Evolutionary conservation across 2,329 filamentous ascomycete species (phyloP).

Genomic region (Ceratocystis harringtonii): DNA sequence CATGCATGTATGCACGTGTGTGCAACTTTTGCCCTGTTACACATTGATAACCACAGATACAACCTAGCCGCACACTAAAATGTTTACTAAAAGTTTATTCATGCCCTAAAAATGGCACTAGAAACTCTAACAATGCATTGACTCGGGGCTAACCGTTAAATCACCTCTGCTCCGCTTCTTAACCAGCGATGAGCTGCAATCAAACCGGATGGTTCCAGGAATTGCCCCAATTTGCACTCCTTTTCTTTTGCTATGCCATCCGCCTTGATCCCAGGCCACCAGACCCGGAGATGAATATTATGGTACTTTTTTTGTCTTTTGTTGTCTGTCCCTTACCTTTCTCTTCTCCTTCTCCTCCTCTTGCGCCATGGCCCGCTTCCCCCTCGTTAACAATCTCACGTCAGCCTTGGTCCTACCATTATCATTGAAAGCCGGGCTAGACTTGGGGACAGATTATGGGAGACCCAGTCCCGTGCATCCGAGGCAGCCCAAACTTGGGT

Average conservation of each 20-base stretch:
- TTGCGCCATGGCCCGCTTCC: background rate
- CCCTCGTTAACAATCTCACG: background rate
- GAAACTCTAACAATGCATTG: conserved; percentile 1
- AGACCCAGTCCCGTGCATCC: background rate
- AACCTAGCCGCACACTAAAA: background rate
- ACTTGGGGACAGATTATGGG: background rate
- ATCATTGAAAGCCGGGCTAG: background rate
- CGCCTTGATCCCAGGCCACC: background rate
- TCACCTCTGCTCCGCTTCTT: background rate
- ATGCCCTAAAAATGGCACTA: conserved; percentile 2
- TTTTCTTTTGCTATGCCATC: background rate
- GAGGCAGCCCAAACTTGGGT: background rate
- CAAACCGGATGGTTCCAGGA: conserved; percentile 1
- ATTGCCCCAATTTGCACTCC: background rate
- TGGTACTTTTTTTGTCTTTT: background rate
- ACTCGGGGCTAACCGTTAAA: background rate
- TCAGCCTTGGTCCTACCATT: background rate
- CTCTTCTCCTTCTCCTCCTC: background rate
- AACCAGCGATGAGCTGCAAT: background rate
- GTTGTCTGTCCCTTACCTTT: background rate
- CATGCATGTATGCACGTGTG: background rate
- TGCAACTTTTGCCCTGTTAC: background rate
- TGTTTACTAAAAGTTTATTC: conserved; percentile 3
- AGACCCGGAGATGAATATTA: background rate
- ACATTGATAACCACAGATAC: background rate